phyloP scores from a whole-genome alignment of 345 rosid species.

The Hirschfeldia incana region DNA sequence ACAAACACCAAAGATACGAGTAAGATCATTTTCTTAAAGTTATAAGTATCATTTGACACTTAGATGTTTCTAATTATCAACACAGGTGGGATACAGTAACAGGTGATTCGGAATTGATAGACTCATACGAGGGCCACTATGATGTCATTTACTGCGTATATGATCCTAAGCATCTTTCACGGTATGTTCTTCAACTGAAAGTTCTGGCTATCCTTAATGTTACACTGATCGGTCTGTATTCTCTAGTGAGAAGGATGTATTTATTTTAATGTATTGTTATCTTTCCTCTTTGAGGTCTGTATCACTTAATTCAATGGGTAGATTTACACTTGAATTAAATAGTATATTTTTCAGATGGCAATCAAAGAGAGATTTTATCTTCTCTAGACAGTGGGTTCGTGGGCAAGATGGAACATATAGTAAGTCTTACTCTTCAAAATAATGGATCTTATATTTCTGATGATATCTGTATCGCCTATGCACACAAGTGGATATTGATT shows the following conservation, averaged over 20 bases:
- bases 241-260: background rate
- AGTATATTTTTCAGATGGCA: conserved; percentile 72
- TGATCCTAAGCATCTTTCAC: conserved; percentile 77
- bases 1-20: conserved; percentile 84
- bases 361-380: conserved; percentile 86
- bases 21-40: conserved; percentile 45
- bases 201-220: background rate
- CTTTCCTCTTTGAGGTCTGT: conserved; percentile 1
- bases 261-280: background rate
- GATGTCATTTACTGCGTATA: conserved; percentile 83
- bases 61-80: conserved; percentile 38
- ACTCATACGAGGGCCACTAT: conserved; percentile 87
- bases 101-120: conserved; percentile 80
- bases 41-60: conserved; percentile 19
- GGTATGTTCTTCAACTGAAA: conserved; percentile 48
- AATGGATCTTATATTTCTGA: conserved; percentile 6
- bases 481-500: conserved; percentile 3
- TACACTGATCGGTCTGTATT: conserved; percentile 2
- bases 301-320: conserved; percentile 14
- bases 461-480: conserved; percentile 18
- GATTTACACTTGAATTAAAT: conserved; percentile 3
- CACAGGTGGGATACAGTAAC: conserved; percentile 99
- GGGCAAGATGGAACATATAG: conserved; percentile 98
- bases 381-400: conserved; percentile 95
- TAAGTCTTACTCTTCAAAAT: conserved; percentile 45